Evolutionary conservation across 75 land plant genomes (phyloP).

Genomic region (Sequoiadendron giganteum): DNA sequence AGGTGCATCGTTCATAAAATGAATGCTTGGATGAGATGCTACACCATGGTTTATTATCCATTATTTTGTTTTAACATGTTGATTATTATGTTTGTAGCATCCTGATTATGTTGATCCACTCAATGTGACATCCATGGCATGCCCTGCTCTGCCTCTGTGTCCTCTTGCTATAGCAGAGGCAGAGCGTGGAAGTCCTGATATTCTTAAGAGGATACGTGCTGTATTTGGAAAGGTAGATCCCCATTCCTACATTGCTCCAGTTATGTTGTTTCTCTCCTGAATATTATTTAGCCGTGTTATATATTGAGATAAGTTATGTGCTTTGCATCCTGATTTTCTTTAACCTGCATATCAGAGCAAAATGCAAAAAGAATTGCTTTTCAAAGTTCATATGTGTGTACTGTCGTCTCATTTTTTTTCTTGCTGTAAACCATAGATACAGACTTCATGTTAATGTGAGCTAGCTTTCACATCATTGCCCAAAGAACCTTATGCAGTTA

Average conservation of each 20-base stretch:
- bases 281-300: neutral
- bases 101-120: constrained; percentile 86
- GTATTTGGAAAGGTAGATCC: constrained; percentile 78
- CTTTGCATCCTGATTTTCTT: neutral
- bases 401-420: neutral
- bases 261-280: neutral
- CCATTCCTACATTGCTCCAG: neutral
- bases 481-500: constrained; percentile 1
- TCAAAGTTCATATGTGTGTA: neutral
- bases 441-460: neutral
- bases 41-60: neutral
- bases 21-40: neutral
- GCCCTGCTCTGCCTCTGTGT: constrained; percentile 96
- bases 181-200: constrained; percentile 90
- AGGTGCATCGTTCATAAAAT: neutral
- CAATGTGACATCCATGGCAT: constrained; percentile 91
- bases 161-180: constrained; percentile 98
- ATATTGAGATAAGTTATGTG: neutral
- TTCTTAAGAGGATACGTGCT: constrained; percentile 82
- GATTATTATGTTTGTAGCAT: constrained; percentile 39
- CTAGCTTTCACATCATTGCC: neutral
- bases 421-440: neutral
- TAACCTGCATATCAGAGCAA: neutral
- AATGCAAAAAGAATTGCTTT: constrained; percentile 2
- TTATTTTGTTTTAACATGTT: constrained; percentile 5